Evolutionary conservation across 2,329 filamentous ascomycete genomes (phyloP), one percentile per base, ranked within the genome.

Genomic region (Pseudogymnoascus sp.): DNA sequence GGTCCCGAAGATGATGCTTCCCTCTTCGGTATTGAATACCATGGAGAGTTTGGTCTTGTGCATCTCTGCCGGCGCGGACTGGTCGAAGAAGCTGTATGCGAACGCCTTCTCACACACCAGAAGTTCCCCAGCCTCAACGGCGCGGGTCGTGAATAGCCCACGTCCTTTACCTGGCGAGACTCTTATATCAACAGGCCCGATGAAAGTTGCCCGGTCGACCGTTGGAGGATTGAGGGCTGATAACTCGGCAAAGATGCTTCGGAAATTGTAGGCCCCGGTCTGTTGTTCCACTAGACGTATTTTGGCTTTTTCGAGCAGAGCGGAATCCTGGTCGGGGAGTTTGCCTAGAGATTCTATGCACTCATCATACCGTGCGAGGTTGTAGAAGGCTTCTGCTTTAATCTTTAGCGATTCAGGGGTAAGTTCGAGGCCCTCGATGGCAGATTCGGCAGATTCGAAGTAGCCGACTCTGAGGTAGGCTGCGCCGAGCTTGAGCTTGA

Each of bases 371-470:
- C 50, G 50, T 35, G 50, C 50, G 16, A 56, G 50, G 8, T 33
- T 56, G 8, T 56, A 56, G 8, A 56, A 19, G 8, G 16, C 50
- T 22, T 56, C 26, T 22, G 50, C 50, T 22, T 33, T 33, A 2
- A 56, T 33, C 5, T 35, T 33, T 11, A 56, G 28, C 4, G 11
- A 56, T 35, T 56, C 50, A 4, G 50, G 28, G 28, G n/a, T 56
- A 3, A 28, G 10, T 2, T 35, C 50, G 67, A 72, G 10, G 61
- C 67, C 7, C 63, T 74, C 63, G 82, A 87, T 70, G 79, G 85
- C 19, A 89, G 85, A 84, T 89, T 89, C 67, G 86, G 89, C 67
- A 89, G 86, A 86, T 88, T 88, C 66, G 87, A 89, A 70, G 85
- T 83, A 72, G 86, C 84, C 0, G 85, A 85, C 0, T 88, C 87